Percentiles rank a stretch among this genome's conserved stretches.
phyloP scores from a whole-genome alignment of 148 eudicot genomes.

The Camellia japonica region DNA sequence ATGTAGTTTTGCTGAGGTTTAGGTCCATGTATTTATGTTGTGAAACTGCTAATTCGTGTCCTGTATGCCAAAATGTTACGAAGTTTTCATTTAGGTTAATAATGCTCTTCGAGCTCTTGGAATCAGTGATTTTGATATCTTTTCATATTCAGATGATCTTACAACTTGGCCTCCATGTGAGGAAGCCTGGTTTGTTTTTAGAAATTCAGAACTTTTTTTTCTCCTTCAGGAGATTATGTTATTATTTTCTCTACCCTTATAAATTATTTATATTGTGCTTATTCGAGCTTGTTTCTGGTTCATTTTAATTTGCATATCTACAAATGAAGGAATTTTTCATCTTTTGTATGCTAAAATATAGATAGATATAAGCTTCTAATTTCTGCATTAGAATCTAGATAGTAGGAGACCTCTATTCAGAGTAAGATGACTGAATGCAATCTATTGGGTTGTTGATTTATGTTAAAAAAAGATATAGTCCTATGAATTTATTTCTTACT shows the following conservation, averaged over 20 bases:
- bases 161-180: neutral
- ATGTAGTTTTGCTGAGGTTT: neutral
- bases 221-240: no score
- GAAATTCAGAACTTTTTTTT: no score
- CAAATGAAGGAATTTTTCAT: neutral
- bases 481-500: neutral
- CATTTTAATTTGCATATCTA: neutral
- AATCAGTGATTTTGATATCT: neutral
- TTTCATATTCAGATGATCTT: neutral
- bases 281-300: neutral
- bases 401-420: neutral
- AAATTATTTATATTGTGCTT: neutral
- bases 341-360: neutral
- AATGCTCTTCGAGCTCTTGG: neutral
- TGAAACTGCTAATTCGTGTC: constrained; percentile 1
- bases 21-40: neutral
- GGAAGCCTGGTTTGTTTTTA: no score
- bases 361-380: neutral
- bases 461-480: neutral
- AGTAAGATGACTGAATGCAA: neutral
- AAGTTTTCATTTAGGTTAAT: neutral
- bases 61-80: neutral
- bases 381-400: neutral
- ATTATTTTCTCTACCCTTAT: no score
- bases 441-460: neutral